Evolutionary conservation across 306 rosid species (phyloP), one percentile per base, ranked within the genome.

Genomic region (Boehmeria nivea): DNA sequence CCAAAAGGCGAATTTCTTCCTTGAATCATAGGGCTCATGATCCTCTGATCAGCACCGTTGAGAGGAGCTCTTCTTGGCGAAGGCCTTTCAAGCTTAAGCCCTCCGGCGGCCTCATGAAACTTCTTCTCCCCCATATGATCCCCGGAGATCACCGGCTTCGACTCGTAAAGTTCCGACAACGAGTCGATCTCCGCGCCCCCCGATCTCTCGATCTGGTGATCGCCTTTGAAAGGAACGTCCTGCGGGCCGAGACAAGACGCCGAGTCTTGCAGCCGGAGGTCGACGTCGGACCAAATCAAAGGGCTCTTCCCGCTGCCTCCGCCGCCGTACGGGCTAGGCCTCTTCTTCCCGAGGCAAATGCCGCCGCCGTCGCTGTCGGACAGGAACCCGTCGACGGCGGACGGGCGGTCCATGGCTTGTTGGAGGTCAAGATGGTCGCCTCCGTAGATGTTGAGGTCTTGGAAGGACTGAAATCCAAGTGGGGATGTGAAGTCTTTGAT

Each of bases 231-330:
- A 73, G n/a, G n/a, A n/a, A n/a, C n/a, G n/a, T n/a, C n/a, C 13
- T 76, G 80, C 11, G 76, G 62, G n/a, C 81, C 84, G 10, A 83
- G 81, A 63, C 91, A 87, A 18, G 95, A 83, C 33, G 94, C 97
- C 66, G 86, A 72, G 65, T 89, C 93, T 56, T 90, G 95, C 27
- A 82, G 83, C 72, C 95, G 62, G 6, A 90, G 81, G 66, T 91
- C 98, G n/a, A n/a, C n/a, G n/a, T 91, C 95, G 9, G 84, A 60
- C 98, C 98, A 91, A 19, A 87, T 76, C 76, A 90, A 70, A 22
- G 88, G 91, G 61, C 87, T 87, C 68, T 90, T 90, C 18, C 98
- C 98, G 24, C 70, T 77, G 8, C 77, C 74, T 37, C 70, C 46
- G 15, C 57, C 39, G 31, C 44, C 67, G 15, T 79, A 81, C 66